These are phyloP conservation scores for Aspergillus coremiiformis DNA, from an alignment of 495 filamentous ascomycete species.

Conservation along the genomic window DNA sequence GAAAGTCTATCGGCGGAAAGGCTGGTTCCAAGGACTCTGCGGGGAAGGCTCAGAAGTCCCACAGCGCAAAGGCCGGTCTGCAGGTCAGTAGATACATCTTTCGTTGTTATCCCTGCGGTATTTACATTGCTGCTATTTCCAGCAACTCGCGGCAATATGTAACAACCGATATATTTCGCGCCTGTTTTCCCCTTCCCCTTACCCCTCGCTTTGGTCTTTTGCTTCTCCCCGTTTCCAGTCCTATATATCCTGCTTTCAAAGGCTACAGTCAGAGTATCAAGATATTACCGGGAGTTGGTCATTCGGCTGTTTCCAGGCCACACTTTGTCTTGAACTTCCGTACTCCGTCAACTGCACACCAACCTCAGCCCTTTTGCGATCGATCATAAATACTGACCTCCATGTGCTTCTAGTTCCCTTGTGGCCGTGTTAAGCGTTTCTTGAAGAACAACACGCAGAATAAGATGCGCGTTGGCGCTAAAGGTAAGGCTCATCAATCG, in stretches of 20 bases:
- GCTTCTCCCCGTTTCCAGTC: not conserved
- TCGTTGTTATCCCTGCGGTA: constrained; percentile 1
- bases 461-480: constrained; percentile 99
- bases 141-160: not conserved
- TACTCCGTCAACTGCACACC: not conserved
- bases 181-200: not conserved
- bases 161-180: not conserved
- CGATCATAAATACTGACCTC: not conserved
- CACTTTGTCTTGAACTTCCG: not conserved
- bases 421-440: constrained; percentile 99
- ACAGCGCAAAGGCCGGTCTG: constrained; percentile 95
- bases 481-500: constrained; percentile 44
- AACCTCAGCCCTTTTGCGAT: not conserved
- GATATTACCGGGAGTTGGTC: not conserved
- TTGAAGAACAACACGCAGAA: constrained; percentile 98
- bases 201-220: not conserved
- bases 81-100: constrained; percentile 64
- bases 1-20: constrained; percentile 93
- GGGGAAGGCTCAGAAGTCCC: constrained; percentile 91
- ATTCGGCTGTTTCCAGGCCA: not conserved
- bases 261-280: not conserved
- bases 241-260: not conserved
- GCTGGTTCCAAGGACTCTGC: constrained; percentile 66
- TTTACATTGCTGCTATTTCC: not conserved
- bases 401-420: constrained; percentile 68